These are phyloP conservation scores for Sistotremastrum niveocremeum DNA, from an alignment of 768 basidiomycete species.

Conservation along the genomic window DNA sequence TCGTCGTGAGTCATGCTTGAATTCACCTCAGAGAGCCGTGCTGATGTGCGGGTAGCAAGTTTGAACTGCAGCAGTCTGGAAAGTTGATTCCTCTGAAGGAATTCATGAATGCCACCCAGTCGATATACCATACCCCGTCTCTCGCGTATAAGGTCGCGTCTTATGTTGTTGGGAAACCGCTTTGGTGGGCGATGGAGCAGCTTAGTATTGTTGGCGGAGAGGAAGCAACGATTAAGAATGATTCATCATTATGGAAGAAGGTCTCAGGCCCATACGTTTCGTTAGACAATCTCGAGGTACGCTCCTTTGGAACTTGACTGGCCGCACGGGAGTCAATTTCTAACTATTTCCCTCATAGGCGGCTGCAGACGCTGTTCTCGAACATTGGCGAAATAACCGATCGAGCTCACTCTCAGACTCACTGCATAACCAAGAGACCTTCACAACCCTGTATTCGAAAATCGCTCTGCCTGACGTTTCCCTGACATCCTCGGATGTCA, in stretches of 20 bases:
- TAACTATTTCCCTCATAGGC: conserved; percentile 8
- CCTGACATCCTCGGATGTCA: conserved; percentile 50
- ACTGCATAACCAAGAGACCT: conserved; percentile 48
- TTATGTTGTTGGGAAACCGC: conserved; percentile 59
- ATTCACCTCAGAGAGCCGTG: background rate
- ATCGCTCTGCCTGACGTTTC: conserved; percentile 22
- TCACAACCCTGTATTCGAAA: conserved; percentile 43
- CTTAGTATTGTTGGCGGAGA: conserved; percentile 55
- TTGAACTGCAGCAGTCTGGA: conserved; percentile 40
- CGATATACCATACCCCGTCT: conserved; percentile 57
- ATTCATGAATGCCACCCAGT: conserved; percentile 42
- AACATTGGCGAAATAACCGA: conserved; percentile 28
- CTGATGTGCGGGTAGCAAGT: conserved; percentile 24
- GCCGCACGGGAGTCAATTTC: background rate
- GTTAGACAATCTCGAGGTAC: conserved; percentile 43
- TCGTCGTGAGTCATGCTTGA: conserved; percentile 45
- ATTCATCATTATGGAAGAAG: conserved; percentile 35
- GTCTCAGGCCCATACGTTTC: conserved; percentile 64
- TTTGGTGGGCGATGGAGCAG: conserved; percentile 82
- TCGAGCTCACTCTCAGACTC: conserved; percentile 39
- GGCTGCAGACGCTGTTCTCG: conserved; percentile 45
- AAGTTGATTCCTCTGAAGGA: conserved; percentile 34
- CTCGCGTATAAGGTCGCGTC: conserved; percentile 56
- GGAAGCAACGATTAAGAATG: conserved; percentile 29
- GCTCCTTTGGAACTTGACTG: background rate